Evolutionary conservation across 2,329 filamentous ascomycete genomes (phyloP).

Genomic region (Colletotrichum cereale): DNA sequence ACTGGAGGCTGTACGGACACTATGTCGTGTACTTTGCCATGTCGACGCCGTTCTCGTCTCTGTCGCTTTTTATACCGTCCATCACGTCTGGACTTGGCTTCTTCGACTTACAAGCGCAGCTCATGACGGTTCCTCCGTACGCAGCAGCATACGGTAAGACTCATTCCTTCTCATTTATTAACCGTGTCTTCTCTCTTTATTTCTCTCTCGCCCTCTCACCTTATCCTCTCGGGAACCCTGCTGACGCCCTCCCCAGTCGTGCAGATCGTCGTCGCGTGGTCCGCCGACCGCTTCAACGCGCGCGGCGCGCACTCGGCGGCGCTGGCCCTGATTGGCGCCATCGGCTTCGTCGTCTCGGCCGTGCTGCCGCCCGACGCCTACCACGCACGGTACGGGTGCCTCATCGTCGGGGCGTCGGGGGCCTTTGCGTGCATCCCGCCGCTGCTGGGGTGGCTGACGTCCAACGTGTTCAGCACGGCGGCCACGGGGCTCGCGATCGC

Average conservation of each 20-base stretch:
- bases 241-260: conserved; percentile 47
- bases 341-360: conserved; percentile 54
- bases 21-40: conserved; percentile 65
- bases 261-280: conserved; percentile 64
- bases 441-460: conserved; percentile 77
- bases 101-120: conserved; percentile 66
- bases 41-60: conserved; percentile 67
- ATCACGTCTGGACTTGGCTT: conserved; percentile 69
- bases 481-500: conserved; percentile 77
- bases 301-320: conserved; percentile 59
- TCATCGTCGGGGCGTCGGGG: conserved; percentile 76
- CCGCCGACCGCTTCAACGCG: conserved; percentile 72
- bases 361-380: conserved; percentile 62
- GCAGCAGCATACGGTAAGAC: conserved; percentile 68
- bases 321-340: conserved; percentile 53
- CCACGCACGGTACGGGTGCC: conserved; percentile 73
- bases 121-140: conserved; percentile 77
- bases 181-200: not conserved
- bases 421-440: conserved; percentile 78
- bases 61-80: conserved; percentile 73
- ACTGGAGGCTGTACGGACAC: conserved; percentile 76
- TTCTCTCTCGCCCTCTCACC: not conserved
- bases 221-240: too few species aligned
- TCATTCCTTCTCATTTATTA: too few species aligned
- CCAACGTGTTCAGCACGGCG: conserved; percentile 75